Evolutionary conservation across 352 stramenopile genomes (phyloP).

Genomic region (Globisporangium sylvaticum): DNA sequence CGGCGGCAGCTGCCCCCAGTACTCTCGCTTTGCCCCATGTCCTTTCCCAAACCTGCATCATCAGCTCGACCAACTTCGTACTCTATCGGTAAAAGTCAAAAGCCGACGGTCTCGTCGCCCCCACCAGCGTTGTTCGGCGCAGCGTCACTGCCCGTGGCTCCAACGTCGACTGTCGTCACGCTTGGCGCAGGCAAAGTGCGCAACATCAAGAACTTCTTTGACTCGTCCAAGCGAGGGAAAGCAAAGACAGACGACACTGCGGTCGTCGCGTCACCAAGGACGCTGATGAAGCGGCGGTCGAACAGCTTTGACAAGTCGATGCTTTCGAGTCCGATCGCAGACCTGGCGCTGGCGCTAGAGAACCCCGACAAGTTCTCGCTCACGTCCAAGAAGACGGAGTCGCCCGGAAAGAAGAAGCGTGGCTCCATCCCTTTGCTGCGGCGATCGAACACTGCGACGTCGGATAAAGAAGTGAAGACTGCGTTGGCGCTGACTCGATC

Average conservation of each 20-base stretch:
- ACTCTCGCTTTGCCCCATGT: slow-evolving; percentile 15
- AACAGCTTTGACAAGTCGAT: slow-evolving; percentile 42
- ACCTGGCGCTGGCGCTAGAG: slow-evolving; percentile 17
- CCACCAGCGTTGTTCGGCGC: slow-evolving; percentile 15
- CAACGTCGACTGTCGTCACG: slow-evolving; percentile 14
- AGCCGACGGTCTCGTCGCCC: not conserved
- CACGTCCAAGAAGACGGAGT: slow-evolving; percentile 4
- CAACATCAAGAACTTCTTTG: slow-evolving; percentile 36
- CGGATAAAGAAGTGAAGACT: slow-evolving; percentile 16
- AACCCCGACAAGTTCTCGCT: slow-evolving; percentile 9
- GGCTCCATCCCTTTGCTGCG: slow-evolving; percentile 17
- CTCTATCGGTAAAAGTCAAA: not conserved
- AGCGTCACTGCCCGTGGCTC: slow-evolving; percentile 17
- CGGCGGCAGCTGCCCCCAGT: slow-evolving; percentile 56
- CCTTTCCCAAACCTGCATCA: not conserved
- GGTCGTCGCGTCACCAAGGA: slow-evolving; percentile 14
- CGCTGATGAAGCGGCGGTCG: slow-evolving; percentile 33
- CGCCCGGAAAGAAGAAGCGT: slow-evolving; percentile 10
- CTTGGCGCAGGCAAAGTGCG: slow-evolving; percentile 31
- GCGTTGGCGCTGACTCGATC: slow-evolving; percentile 11
- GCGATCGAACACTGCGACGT: slow-evolving; percentile 12
- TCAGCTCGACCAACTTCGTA: not conserved
- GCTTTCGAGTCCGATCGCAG: slow-evolving; percentile 23
- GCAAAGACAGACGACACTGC: slow-evolving; percentile 27
- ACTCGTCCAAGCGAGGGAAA: slow-evolving; percentile 20